Evolutionary conservation across 2,329 filamentous ascomycete genomes (phyloP).

Genomic region (Polychaeton citri): DNA sequence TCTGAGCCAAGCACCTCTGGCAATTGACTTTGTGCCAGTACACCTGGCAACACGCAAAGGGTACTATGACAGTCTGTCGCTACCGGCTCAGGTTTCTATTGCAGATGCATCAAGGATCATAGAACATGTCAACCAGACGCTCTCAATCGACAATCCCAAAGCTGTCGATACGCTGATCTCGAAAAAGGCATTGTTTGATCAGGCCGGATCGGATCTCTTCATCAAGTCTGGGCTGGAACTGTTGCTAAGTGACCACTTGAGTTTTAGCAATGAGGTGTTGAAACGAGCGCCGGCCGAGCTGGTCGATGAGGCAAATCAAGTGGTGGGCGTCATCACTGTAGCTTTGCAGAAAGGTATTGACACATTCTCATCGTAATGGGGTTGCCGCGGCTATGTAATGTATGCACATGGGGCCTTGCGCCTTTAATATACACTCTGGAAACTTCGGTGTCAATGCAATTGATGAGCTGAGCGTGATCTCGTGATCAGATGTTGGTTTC

Average conservation of each 20-base stretch:
- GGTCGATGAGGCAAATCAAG: slow-evolving; percentile 1
- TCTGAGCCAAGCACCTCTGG: not conserved
- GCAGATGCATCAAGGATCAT: slow-evolving; percentile 7
- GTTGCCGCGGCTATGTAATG: too few species aligned
- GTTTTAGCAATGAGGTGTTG: slow-evolving; percentile 3
- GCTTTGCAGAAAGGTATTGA: slow-evolving; percentile 2
- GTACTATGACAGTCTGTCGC: slow-evolving; percentile 6
- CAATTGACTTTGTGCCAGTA: slow-evolving; percentile 2
- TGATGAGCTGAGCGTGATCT: too few species aligned
- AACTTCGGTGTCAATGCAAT: too few species aligned
- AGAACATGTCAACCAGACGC: slow-evolving; percentile 10
- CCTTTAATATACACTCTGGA: too few species aligned
- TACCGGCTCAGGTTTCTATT: slow-evolving; percentile 4
- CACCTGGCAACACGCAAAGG: slow-evolving; percentile 8
- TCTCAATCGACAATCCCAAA: slow-evolving; percentile 9
- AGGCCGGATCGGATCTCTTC: slow-evolving; percentile 3
- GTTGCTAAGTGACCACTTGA: slow-evolving; percentile 3
- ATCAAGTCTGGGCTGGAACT: slow-evolving; percentile 2
- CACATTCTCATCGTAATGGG: slow-evolving; percentile 5
- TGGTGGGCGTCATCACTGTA: slow-evolving; percentile 3
- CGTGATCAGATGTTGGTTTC: too few species aligned
- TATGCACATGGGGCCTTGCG: too few species aligned
- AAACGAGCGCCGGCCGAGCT: slow-evolving; percentile 2
- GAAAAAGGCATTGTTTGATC: slow-evolving; percentile 10
- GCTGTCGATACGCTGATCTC: slow-evolving; percentile 10